Percentiles rank a stretch among this genome's conserved stretches.
phyloP scores from a whole-genome alignment of 139 green algal species.

The Ulvella scutata region DNA sequence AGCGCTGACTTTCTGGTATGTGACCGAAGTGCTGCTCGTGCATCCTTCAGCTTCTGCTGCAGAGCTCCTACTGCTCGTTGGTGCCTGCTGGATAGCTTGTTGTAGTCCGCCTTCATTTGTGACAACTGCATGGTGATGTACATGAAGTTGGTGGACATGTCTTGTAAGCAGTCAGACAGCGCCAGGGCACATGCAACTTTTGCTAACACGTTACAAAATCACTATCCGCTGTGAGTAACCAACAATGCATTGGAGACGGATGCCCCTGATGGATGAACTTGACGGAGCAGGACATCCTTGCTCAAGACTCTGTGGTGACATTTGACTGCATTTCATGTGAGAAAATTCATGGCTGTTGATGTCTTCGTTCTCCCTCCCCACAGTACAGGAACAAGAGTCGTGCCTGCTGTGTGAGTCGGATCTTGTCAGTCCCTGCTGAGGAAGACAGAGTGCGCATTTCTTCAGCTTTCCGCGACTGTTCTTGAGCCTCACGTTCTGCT shows the following conservation, averaged over 20 bases:
- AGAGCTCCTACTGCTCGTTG: not conserved
- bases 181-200: not conserved
- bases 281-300: too few species aligned
- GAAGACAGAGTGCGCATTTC: too few species aligned
- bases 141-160: not conserved
- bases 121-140: not conserved
- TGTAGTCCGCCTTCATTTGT: not conserved
- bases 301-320: too few species aligned
- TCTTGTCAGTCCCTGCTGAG: too few species aligned
- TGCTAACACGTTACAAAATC: not conserved
- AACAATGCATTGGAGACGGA: not conserved
- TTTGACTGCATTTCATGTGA: too few species aligned
- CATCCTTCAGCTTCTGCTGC: constrained; percentile 2
- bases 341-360: too few species aligned
- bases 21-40: not conserved
- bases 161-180: not conserved
- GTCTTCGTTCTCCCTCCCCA: too few species aligned
- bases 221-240: not conserved
- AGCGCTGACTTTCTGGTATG: not conserved
- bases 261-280: not conserved
- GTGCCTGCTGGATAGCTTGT: not conserved
- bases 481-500: too few species aligned
- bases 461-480: too few species aligned
- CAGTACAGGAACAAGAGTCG: too few species aligned
- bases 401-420: too few species aligned